A percentile compares a stretch with the other conserved stretches of the same genome.
phyloP scores from a whole-genome alignment of 1,284 basidiomycete genomes.

The Microbotryum intermedium region DNA sequence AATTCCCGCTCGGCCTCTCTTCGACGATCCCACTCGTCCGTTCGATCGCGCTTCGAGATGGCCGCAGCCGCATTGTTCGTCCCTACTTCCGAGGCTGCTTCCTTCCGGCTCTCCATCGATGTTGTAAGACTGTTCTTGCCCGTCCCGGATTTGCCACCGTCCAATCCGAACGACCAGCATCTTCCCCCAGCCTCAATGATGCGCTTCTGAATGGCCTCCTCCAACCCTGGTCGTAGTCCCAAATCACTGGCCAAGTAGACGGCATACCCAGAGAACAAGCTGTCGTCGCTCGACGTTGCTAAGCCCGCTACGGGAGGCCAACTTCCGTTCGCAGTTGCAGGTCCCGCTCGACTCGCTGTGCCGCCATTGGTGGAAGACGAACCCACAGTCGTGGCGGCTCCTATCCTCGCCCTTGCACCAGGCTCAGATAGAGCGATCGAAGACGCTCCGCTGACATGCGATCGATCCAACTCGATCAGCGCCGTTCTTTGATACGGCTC shows the following conservation, averaged over 20 bases:
- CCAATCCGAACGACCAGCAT: constrained; percentile 40
- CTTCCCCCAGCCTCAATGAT: constrained; percentile 54
- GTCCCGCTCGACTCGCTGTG: too few relatives aligned
- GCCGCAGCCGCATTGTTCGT: constrained; percentile 15
- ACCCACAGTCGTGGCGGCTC: too few relatives aligned
- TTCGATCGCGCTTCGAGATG: not conserved
- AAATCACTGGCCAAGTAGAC: constrained; percentile 53
- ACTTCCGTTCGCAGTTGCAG: too few relatives aligned
- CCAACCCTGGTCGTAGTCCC: constrained; percentile 47
- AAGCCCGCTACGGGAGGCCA: too few relatives aligned
- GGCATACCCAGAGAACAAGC: constrained; percentile 47
- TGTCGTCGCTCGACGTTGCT: not conserved
- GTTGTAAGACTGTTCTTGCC: constrained; percentile 30
- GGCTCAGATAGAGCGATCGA: too few relatives aligned
- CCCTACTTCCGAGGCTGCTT: constrained; percentile 49
- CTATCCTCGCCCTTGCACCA: too few relatives aligned
- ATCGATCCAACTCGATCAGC: not conserved
- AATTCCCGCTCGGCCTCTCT: constrained; percentile 31
- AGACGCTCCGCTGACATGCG: not conserved
- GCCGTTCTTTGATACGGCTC: constrained; percentile 1
- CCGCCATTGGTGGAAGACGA: too few relatives aligned
- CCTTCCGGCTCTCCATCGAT: constrained; percentile 3
- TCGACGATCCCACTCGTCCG: constrained; percentile 12
- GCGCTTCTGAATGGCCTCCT: constrained; percentile 51
- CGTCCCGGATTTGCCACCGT: constrained; percentile 21